These are phyloP conservation scores for Phylloporus gajari DNA, from an alignment of 1,284 basidiomycete species.

Conservation along the genomic window DNA sequence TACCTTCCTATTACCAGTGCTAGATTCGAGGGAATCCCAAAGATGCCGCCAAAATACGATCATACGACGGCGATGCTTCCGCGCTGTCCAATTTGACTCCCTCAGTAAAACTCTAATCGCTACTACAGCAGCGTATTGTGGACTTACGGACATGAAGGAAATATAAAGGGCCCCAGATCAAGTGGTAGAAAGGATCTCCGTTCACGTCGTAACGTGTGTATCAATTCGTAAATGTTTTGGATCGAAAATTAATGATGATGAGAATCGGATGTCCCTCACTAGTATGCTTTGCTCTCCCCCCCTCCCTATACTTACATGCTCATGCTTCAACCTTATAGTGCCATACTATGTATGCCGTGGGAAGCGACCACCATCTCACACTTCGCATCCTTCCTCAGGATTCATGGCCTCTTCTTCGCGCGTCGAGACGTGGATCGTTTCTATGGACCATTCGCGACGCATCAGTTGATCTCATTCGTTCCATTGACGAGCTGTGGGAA, in stretches of 20 bases:
- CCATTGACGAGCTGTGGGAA: conserved; percentile 34
- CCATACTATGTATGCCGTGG: conserved; percentile 27
- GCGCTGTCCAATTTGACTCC: background rate
- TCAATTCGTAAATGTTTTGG: conserved; percentile 12
- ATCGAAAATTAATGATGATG: conserved; percentile 23
- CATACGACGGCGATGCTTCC: background rate
- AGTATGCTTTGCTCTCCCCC: conserved; percentile 2
- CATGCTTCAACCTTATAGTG: no score
- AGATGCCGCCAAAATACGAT: background rate
- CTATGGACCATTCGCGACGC: conserved; percentile 6
- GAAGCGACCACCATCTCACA: conserved; percentile 26
- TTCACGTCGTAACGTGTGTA: conserved; percentile 16
- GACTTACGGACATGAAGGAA: conserved; percentile 17
- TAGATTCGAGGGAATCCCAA: background rate
- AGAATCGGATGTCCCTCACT: conserved; percentile 11
- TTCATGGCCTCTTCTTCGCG: conserved; percentile 10
- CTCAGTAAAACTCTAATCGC: background rate
- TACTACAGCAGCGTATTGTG: conserved; percentile 10
- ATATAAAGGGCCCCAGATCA: conserved; percentile 24
- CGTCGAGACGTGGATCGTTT: conserved; percentile 17
- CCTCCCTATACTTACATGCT: no score
- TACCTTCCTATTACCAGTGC: background rate
- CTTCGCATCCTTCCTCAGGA: conserved; percentile 28
- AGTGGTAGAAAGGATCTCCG: conserved; percentile 17
- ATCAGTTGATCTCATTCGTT: conserved; percentile 23